Evolutionary conservation across 2,329 filamentous ascomycete genomes (phyloP).

Genomic region (Cytospora chrysosperma): DNA sequence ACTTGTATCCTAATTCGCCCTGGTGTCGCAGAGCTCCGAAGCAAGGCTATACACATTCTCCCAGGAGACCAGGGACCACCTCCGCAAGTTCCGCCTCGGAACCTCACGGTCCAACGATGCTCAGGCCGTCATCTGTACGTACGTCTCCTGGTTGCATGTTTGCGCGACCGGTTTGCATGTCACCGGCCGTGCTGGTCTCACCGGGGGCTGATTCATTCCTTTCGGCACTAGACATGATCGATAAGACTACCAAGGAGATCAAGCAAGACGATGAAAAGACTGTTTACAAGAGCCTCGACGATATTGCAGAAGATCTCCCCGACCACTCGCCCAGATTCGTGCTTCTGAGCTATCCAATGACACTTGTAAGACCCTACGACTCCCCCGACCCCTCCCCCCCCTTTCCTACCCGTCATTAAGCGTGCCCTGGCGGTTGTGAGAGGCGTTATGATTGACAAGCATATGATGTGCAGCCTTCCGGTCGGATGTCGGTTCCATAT

Average conservation of each 20-base stretch:
- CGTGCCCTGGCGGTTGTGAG: neutral
- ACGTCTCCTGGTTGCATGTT: constrained; percentile 32
- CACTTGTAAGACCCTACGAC: constrained; percentile 61
- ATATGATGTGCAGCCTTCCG: constrained; percentile 60
- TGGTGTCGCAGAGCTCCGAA: constrained; percentile 62
- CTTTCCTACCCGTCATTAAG: neutral
- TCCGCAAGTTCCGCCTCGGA: constrained; percentile 90
- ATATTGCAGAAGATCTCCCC: constrained; percentile 84
- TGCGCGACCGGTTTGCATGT: constrained; percentile 59
- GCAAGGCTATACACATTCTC: constrained; percentile 91
- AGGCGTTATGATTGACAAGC: neutral
- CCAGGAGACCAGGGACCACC: constrained; percentile 79
- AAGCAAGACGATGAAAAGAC: constrained; percentile 73
- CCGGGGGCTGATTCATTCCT: constrained; percentile 12
- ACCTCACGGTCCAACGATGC: constrained; percentile 84
- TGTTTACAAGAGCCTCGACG: constrained; percentile 77
- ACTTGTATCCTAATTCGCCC: neutral
- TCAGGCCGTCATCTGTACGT: constrained; percentile 92
- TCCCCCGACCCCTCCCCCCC: no score
- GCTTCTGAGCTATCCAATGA: constrained; percentile 86
- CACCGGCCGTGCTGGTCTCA: constrained; percentile 31
- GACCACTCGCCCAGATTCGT: constrained; percentile 90
- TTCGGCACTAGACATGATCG: constrained; percentile 64
- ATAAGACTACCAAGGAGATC: constrained; percentile 88
- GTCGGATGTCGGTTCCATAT: constrained; percentile 85